These are phyloP conservation scores for Pyropia yezoensis DNA, from an alignment of 23 red algal genomes.

Conservation along the genomic window DNA sequence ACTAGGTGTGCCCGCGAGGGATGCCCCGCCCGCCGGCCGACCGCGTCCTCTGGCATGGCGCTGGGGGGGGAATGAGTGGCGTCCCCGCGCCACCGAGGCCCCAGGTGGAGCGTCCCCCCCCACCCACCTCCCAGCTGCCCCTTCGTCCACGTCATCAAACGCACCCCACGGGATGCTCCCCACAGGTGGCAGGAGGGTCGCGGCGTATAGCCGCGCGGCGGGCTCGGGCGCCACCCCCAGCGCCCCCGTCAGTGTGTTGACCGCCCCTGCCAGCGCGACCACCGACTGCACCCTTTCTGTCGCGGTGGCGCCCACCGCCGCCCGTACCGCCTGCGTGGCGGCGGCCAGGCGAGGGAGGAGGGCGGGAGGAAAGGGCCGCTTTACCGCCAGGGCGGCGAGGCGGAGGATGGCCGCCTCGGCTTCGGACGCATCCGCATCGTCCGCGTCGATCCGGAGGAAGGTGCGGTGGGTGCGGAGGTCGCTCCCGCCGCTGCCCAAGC, in stretches of 20 bases:
- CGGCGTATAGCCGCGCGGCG: background rate
- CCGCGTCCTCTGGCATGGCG: too few species aligned
- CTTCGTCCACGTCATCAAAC: too few species aligned
- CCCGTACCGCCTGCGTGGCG: background rate
- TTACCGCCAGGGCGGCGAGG: slow-evolving; percentile 4
- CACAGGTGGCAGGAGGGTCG: background rate
- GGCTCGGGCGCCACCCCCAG: slow-evolving; percentile 20
- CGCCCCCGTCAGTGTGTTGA: slow-evolving; percentile 19
- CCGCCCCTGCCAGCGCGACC: slow-evolving; percentile 9
- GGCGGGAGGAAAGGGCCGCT: background rate
- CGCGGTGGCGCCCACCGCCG: background rate
- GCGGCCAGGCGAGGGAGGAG: background rate
- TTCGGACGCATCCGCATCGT: background rate
- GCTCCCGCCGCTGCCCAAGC: too few species aligned
- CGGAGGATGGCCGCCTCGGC: slow-evolving; percentile 12
- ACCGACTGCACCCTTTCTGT: slow-evolving; percentile 10
- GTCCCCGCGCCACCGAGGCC: too few species aligned
- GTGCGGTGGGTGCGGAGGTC: background rate
- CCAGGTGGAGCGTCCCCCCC: too few species aligned
- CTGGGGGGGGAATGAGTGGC: too few species aligned
- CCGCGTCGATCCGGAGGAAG: background rate
- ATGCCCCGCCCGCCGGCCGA: too few species aligned
- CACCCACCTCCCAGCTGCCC: too few species aligned
- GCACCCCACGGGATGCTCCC: background rate
- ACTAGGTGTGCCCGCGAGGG: too few species aligned